Percentiles rank a stretch among this genome's conserved stretches.
phyloP scores from a whole-genome alignment of 257 asterid species.

The Rubia yunnanensis region DNA sequence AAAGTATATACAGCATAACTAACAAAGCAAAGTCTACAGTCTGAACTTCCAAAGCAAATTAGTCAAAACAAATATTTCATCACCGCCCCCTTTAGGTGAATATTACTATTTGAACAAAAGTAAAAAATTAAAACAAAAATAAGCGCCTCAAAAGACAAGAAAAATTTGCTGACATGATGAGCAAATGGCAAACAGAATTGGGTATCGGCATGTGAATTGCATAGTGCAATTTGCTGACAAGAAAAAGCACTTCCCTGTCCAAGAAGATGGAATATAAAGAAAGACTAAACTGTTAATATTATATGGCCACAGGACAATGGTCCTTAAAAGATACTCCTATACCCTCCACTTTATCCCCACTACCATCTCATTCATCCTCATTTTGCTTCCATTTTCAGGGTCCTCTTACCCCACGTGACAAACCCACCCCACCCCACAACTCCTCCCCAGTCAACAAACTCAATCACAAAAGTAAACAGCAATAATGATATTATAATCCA shows the following conservation, averaged over 20 bases:
- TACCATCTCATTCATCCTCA: conserved; percentile 18
- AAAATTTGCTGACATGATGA: conserved; percentile 34
- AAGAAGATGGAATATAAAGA: conserved; percentile 18
- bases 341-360: conserved; percentile 32
- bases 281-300: conserved; percentile 18
- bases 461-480: conserved; percentile 9
- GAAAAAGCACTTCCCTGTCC: conserved; percentile 30
- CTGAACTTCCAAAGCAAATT: conserved; percentile 50
- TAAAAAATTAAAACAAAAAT: conserved; percentile 44
- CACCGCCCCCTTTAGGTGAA: conserved; percentile 25
- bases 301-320: conserved; percentile 22
- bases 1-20: conserved; percentile 20
- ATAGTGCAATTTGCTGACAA: conserved; percentile 48
- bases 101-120: conserved; percentile 32
- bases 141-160: conserved; percentile 67
- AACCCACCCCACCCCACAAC: conserved; percentile 3
- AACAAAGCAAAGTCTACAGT: conserved; percentile 24
- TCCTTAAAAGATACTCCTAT: conserved; percentile 24
- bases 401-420: conserved; percentile 25
- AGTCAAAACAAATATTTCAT: conserved; percentile 24
- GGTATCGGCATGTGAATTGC: conserved; percentile 33
- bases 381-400: conserved; percentile 15
- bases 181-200: conserved; percentile 30
- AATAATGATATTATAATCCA: conserved; percentile 1
- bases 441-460: conserved; percentile 12